Evolutionary conservation across 306 rosid species (phyloP).

Genomic region (Calophaca sinica): DNA sequence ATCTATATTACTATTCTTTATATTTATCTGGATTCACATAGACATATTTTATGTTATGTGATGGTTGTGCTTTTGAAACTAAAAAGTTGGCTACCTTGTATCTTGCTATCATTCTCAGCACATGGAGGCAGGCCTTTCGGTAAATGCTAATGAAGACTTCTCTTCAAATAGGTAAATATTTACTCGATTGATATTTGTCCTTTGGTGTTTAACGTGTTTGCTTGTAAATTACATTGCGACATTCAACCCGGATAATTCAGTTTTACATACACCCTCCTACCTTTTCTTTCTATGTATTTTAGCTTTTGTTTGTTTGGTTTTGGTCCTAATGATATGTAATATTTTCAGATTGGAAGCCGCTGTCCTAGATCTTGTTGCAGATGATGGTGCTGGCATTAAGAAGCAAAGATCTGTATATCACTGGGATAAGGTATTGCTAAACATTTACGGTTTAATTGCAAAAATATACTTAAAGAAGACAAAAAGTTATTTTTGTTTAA

Average conservation of each 20-base stretch:
- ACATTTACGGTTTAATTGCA: neutral
- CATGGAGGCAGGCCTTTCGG: slow-evolving; percentile 84
- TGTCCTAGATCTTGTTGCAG: slow-evolving; percentile 89
- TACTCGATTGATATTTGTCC: slow-evolving; percentile 25
- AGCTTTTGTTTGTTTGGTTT: slow-evolving; percentile 32
- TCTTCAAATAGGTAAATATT: slow-evolving; percentile 75
- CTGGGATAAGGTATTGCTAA: slow-evolving; percentile 84
- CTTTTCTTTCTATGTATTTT: neutral
- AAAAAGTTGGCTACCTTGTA: slow-evolving; percentile 30
- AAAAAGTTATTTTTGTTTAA: neutral
- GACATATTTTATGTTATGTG: slow-evolving; percentile 22
- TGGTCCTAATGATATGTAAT: slow-evolving; percentile 40
- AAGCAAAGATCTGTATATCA: slow-evolving; percentile 85
- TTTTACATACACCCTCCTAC: slow-evolving; percentile 9
- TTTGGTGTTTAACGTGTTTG: slow-evolving; percentile 26
- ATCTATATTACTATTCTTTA: slow-evolving; percentile 25
- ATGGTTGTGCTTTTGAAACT: slow-evolving; percentile 27
- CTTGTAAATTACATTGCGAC: slow-evolving; percentile 25
- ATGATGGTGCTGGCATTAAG: slow-evolving; percentile 81
- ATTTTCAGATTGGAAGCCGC: slow-evolving; percentile 82
- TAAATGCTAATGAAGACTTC: slow-evolving; percentile 74
- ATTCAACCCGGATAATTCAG: slow-evolving; percentile 32
- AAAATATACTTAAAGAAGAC: neutral
- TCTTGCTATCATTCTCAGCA: slow-evolving; percentile 64
- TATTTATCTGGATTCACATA: slow-evolving; percentile 39